These are phyloP conservation scores for Zopfochytrium polystomum DNA, from an alignment of 371 early-diverging fungal species.

Conservation along the genomic window DNA sequence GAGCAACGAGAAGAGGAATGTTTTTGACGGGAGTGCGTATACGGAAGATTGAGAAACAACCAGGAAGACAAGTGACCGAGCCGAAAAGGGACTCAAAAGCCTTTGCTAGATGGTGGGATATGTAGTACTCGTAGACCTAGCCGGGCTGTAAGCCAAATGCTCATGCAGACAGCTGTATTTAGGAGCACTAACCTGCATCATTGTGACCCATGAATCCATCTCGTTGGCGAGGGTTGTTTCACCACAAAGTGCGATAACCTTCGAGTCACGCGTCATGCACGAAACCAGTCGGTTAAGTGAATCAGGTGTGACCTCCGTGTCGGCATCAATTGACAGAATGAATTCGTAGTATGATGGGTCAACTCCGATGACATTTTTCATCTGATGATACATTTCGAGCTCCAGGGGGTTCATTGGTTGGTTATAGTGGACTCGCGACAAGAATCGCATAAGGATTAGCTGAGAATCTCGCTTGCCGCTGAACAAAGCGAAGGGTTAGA, in stretches of 20 bases:
- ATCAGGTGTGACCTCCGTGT: slow-evolving; percentile 83
- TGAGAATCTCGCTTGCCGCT: slow-evolving; percentile 99
- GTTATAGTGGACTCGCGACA: slow-evolving; percentile 96
- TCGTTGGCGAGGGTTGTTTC: slow-evolving; percentile 84
- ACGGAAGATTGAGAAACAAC: slow-evolving; percentile 75
- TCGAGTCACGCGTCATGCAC: slow-evolving; percentile 81
- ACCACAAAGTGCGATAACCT: slow-evolving; percentile 82
- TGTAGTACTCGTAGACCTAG: slow-evolving; percentile 98
- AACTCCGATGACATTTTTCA: no score
- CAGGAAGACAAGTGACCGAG: slow-evolving; percentile 72
- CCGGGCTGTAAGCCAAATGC: slow-evolving; percentile 83
- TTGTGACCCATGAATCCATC: slow-evolving; percentile 83
- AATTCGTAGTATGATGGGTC: slow-evolving; percentile 88
- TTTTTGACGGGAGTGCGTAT: slow-evolving; percentile 75
- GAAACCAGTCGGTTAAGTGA: slow-evolving; percentile 86
- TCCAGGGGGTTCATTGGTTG: slow-evolving; percentile 66
- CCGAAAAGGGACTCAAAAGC: no score
- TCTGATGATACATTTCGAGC: no score
- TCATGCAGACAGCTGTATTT: slow-evolving; percentile 74
- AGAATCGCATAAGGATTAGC: slow-evolving; percentile 97
- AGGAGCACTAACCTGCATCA: slow-evolving; percentile 80
- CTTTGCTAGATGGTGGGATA: slow-evolving; percentile 79
- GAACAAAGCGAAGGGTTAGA: slow-evolving; percentile 82
- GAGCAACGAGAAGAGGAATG: slow-evolving; percentile 88
- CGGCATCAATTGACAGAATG: slow-evolving; percentile 93